These are phyloP conservation scores for Eimeria tenella DNA, from an alignment of 169 alveolate species.

Conservation along the genomic window DNA sequence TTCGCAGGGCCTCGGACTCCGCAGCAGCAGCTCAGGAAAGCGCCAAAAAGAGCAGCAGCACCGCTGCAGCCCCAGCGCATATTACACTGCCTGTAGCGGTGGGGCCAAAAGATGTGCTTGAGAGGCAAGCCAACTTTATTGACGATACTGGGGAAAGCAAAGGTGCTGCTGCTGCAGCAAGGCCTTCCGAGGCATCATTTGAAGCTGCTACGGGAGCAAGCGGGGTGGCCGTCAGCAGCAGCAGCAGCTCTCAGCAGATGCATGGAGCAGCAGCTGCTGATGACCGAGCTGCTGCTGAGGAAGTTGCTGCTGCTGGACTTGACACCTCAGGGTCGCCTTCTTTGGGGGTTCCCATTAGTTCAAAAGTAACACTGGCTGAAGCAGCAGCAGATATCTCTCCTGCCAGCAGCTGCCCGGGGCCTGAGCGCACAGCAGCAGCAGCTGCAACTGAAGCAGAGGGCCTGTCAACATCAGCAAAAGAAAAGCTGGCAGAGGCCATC, in stretches of 20 bases:
- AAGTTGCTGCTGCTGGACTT: neutral
- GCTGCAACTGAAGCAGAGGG: neutral
- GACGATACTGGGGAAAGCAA: neutral
- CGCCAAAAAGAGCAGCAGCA: neutral
- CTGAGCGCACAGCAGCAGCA: conserved; percentile 28
- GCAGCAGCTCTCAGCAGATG: neutral
- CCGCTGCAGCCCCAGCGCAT: too few species aligned
- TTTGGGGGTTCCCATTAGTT: too few species aligned
- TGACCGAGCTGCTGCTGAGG: conserved; percentile 6
- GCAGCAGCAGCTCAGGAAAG: neutral
- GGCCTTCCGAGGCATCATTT: neutral
- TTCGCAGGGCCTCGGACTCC: neutral
- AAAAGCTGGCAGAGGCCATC: neutral
- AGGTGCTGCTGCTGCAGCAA: neutral
- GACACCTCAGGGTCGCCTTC: neutral
- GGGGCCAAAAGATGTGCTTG: neutral
- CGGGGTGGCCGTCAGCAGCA: neutral
- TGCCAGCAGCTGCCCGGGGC: neutral
- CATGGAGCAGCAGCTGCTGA: neutral
- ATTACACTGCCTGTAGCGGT: too few species aligned
- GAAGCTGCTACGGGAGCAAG: conserved; percentile 1
- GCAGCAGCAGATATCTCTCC: conserved; percentile 3
- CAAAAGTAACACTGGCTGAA: neutral
- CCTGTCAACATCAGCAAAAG: neutral
- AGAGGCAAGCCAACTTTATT: neutral